Conservation (phyloP, 2,329 filamentous ascomycete genomes). For the Calycina herbarum region DNA sequence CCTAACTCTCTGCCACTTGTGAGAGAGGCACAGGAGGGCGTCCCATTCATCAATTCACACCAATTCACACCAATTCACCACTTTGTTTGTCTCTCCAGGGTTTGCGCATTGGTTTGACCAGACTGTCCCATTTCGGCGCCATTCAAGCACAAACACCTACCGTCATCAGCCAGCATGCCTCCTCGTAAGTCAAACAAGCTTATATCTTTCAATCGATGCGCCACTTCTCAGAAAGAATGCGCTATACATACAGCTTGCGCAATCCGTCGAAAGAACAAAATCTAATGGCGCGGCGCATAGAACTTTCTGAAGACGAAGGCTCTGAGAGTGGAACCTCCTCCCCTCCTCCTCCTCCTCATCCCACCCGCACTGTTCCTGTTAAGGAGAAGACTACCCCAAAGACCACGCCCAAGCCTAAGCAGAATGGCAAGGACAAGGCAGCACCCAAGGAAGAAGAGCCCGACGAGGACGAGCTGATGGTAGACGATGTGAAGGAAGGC, state of each 20-base stretch:
- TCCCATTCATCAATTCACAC: neutral
- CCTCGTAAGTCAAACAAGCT: constrained; percentile 33
- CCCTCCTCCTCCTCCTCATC: neutral
- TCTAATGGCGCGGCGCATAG: constrained; percentile 28
- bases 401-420: neutral
- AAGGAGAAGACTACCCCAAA: constrained; percentile 12
- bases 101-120: neutral
- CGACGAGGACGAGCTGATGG: constrained; percentile 22
- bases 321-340: constrained; percentile 37
- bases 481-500: constrained; percentile 33
- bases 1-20: neutral
- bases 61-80: neutral
- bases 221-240: neutral
- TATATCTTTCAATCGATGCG: constrained; percentile 12
- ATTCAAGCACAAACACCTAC: neutral
- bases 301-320: constrained; percentile 35
- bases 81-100: neutral
- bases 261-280: constrained; percentile 6
- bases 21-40: neutral
- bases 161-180: constrained; percentile 27
- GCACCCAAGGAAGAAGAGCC: constrained; percentile 24
- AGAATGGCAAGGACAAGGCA: constrained; percentile 25
- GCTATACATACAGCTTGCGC: neutral
- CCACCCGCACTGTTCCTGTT: constrained; percentile 9
- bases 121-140: neutral